Percentiles rank a stretch among this genome's conserved stretches.
phyloP scores from a whole-genome alignment of 73 alveolate genomes.

The Paramecium biaurelia region DNA sequence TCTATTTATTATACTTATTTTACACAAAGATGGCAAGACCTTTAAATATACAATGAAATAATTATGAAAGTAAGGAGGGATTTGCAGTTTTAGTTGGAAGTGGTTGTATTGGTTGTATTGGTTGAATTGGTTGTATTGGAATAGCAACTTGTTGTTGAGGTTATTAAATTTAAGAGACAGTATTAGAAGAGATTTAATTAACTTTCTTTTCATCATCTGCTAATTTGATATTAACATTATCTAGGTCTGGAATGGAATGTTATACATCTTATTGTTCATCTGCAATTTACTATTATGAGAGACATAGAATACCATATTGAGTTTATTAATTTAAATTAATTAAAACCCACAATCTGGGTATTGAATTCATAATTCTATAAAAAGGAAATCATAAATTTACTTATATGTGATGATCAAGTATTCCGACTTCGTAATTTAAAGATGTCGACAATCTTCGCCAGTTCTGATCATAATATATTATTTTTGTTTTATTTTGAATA shows the following conservation, averaged over 20 bases:
- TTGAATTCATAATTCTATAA: not conserved
- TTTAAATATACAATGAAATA: not conserved
- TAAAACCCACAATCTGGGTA: slow-evolving; percentile 22
- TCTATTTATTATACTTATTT: not conserved
- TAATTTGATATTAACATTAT: not conserved
- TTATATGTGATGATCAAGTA: not conserved
- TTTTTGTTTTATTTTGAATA: not conserved
- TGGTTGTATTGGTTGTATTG: not conserved
- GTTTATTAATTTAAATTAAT: not conserved
- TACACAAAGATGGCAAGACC: not conserved
- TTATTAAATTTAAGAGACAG: not conserved
- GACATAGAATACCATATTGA: not conserved
- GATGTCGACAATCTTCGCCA: slow-evolving; percentile 35
- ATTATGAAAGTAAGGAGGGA: not conserved
- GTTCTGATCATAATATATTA: not conserved
- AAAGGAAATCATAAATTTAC: not conserved
- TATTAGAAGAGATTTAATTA: not conserved
- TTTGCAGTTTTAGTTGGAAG: not conserved
- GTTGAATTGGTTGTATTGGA: not conserved
- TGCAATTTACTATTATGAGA: not conserved
- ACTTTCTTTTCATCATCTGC: slow-evolving; percentile 14
- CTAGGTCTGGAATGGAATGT: slow-evolving; percentile 1
- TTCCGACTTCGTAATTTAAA: slow-evolving; percentile 2
- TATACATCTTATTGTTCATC: not conserved
- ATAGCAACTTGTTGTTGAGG: not conserved